Evolutionary conservation across 139 green algal species (phyloP).

Genomic region (Micromonas commoda): DNA sequence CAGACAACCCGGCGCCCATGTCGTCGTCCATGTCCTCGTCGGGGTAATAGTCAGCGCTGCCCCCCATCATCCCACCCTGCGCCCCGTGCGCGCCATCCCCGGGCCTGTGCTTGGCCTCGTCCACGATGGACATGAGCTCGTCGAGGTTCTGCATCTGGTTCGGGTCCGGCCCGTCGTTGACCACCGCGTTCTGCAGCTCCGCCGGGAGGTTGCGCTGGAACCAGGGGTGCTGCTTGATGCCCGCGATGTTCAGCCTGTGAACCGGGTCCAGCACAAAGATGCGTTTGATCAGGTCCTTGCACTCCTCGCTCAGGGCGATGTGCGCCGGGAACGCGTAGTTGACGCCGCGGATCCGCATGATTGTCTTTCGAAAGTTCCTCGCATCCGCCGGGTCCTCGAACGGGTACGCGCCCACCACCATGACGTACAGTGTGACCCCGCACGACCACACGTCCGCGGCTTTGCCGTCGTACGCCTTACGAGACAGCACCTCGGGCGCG

Average conservation of each 20-base stretch:
- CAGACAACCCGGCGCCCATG: background rate
- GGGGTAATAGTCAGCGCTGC: background rate
- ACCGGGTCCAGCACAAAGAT: conserved; percentile 70
- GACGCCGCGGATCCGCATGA: conserved; percentile 53
- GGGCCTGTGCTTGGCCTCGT: conserved; percentile 28
- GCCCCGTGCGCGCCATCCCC: background rate
- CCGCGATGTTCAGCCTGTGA: conserved; percentile 67
- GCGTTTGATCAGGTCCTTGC: conserved; percentile 49
- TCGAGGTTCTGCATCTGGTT: conserved; percentile 31
- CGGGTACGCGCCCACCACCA: conserved; percentile 92
- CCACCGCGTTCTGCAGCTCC: conserved; percentile 44
- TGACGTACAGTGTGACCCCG: conserved; percentile 98
- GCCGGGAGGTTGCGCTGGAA: conserved; percentile 83
- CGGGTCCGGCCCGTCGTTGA: conserved; percentile 8
- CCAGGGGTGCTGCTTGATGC: conserved; percentile 84
- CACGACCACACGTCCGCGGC: conserved; percentile 95
- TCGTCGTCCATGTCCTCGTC: background rate
- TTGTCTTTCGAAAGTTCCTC: conserved; percentile 96
- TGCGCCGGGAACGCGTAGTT: conserved; percentile 37
- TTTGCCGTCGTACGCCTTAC: conserved; percentile 73
- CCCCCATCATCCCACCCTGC: conserved; percentile 21
- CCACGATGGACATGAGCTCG: conserved; percentile 39
- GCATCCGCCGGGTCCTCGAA: conserved; percentile 95
- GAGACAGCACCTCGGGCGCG: conserved; percentile 84
- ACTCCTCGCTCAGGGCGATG: conserved; percentile 31